phyloP scores from a whole-genome alignment of 2,329 filamentous ascomycete genomes.

The Colletotrichum sp. region DNA sequence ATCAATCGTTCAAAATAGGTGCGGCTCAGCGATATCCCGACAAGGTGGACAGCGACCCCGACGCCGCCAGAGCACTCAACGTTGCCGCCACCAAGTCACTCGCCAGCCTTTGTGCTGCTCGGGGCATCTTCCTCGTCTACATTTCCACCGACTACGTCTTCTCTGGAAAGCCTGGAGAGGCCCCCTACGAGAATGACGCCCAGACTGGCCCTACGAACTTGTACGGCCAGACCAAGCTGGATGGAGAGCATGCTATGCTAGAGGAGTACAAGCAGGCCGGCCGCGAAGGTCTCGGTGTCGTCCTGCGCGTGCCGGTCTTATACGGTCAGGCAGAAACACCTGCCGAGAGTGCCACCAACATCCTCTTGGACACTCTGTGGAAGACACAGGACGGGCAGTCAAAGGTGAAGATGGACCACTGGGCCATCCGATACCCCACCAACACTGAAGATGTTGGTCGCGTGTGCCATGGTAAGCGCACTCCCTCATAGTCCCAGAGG shows the following conservation, averaged over 20 bases:
- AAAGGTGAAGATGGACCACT: constrained; percentile 82
- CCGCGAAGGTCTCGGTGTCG: constrained; percentile 63
- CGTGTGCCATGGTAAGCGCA: constrained; percentile 67
- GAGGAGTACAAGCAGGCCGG: constrained; percentile 56
- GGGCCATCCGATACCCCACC: constrained; percentile 83
- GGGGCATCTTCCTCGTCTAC: constrained; percentile 71
- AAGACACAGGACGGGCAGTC: constrained; percentile 70
- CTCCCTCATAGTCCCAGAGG: too few species aligned
- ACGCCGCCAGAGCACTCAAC: constrained; percentile 76
- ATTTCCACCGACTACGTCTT: constrained; percentile 88
- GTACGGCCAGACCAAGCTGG: constrained; percentile 68
- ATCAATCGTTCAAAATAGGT: constrained; percentile 49
- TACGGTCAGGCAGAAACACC: constrained; percentile 78
- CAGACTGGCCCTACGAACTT: constrained; percentile 75
- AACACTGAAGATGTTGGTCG: constrained; percentile 87
- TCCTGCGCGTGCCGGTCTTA: constrained; percentile 82
- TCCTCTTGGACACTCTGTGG: constrained; percentile 77
- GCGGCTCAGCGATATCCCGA: constrained; percentile 90
- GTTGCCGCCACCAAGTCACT: constrained; percentile 72
- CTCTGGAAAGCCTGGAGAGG: constrained; percentile 75
- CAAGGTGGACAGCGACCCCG: constrained; percentile 80
- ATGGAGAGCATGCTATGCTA: constrained; percentile 69
- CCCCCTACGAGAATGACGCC: constrained; percentile 75
- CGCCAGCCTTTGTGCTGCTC: constrained; percentile 67
- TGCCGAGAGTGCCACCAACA: constrained; percentile 82